Conservation (phyloP, 1,139 yeast genomes). For the Yamadazyma jaroonii region DNA sequence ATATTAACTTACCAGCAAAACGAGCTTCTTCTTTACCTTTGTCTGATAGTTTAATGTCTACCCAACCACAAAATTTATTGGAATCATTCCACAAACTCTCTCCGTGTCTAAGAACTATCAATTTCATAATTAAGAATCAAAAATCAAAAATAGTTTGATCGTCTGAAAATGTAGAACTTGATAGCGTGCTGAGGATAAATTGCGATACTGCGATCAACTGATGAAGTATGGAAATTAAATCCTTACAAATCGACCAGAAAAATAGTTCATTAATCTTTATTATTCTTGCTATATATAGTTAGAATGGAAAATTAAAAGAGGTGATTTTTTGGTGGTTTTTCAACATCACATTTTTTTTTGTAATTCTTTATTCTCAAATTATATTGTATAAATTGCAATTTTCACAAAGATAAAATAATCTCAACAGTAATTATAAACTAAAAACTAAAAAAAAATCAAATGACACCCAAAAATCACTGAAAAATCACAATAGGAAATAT, state of each 20-base stretch:
- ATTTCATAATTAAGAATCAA: conserved; percentile 8
- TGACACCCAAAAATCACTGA: conserved; percentile 1
- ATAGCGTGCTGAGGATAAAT: not conserved
- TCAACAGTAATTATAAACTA: not conserved
- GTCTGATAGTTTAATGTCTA: conserved; percentile 63
- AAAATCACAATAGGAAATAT: not conserved
- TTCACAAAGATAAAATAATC: not conserved
- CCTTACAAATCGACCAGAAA: no score
- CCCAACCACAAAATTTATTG: conserved; percentile 79
- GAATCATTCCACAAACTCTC: conserved; percentile 72
- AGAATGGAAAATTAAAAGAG: no score
- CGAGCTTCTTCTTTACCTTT: conserved; percentile 64
- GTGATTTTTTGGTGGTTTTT: not conserved
- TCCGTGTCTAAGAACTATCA: conserved; percentile 68
- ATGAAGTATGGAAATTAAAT: not conserved
- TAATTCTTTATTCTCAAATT: not conserved
- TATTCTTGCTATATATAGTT: no score
- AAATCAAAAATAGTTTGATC: not conserved
- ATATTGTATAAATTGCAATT: not conserved
- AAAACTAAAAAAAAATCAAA: not conserved
- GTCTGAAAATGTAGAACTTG: not conserved
- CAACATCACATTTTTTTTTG: not conserved
- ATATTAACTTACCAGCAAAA: conserved; percentile 54
- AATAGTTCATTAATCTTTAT: no score
- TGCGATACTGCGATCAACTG: conserved; percentile 6